A percentile compares a stretch with the other conserved stretches of the same genome.
Evolutionary conservation across 164 flowering plant species (phyloP).

Genomic region (Brasenia schreberi): DNA sequence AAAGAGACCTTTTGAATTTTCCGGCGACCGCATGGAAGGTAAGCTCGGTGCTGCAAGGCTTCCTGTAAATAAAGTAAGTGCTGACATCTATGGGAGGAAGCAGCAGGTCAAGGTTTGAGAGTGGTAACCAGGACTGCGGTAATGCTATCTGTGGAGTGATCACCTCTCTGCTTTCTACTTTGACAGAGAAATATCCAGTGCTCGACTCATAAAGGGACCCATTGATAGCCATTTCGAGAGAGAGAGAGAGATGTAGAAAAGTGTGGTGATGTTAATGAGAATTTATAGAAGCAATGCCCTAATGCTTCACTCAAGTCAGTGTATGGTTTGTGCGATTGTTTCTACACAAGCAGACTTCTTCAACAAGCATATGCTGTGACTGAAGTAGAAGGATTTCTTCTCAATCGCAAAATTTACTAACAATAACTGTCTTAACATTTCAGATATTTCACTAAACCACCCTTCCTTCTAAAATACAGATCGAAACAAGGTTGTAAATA

Average conservation of each 20-base stretch:
- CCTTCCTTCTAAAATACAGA: no score
- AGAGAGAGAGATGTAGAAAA: neutral
- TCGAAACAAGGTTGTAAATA: no score
- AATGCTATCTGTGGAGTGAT: constrained; percentile 23
- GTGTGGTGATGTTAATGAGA: neutral
- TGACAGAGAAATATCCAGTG: neutral
- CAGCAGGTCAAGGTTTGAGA: constrained; percentile 37
- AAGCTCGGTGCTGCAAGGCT: neutral
- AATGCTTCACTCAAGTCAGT: neutral
- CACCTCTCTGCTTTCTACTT: neutral
- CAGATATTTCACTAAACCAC: no score
- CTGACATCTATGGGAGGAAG: constrained; percentile 31
- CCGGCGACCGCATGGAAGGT: constrained; percentile 6
- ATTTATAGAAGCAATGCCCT: neutral
- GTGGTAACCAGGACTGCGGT: constrained; percentile 30
- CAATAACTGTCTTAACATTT: no score
- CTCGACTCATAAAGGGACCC: neutral
- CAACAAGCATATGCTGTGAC: neutral
- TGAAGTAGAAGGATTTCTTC: no score
- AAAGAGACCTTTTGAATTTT: constrained; percentile 14
- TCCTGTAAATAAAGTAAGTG: constrained; percentile 31
- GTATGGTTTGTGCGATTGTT: neutral
- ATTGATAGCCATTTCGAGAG: neutral
- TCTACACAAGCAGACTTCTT: neutral
- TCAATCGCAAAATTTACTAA: no score